Percentiles rank a stretch among this genome's conserved stretches.
phyloP scores from a whole-genome alignment of 2,329 filamentous ascomycete species.

The Karstenula rhodostoma region DNA sequence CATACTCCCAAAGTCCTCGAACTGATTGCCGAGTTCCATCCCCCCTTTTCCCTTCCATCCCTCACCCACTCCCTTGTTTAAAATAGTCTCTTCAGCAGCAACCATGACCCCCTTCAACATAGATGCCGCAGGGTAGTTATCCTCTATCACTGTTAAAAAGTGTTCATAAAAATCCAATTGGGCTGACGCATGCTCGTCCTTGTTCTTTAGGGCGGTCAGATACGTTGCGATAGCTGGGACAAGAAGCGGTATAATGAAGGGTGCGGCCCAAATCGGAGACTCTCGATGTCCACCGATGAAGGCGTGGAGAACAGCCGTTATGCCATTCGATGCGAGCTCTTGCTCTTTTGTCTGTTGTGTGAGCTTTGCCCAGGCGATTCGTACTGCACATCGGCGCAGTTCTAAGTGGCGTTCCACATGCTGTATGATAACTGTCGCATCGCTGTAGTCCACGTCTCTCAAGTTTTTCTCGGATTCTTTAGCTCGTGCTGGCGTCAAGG shows the following conservation, averaged over 20 bases:
- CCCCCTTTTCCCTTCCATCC: background rate
- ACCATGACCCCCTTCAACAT: conserved; percentile 16
- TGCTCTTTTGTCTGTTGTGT: conserved; percentile 7
- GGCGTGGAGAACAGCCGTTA: conserved; percentile 7
- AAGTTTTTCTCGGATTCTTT: background rate
- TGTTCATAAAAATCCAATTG: conserved; percentile 14
- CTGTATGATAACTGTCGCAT: conserved; percentile 6
- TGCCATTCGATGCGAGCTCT: conserved; percentile 12
- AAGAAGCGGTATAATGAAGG: conserved; percentile 17
- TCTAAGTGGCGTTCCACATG: conserved; percentile 15
- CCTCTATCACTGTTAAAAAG: conserved; percentile 14
- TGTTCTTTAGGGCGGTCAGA: background rate
- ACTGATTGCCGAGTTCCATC: background rate
- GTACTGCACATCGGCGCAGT: conserved; percentile 19
- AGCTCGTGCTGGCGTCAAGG: conserved; percentile 3
- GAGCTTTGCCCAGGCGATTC: conserved; percentile 12
- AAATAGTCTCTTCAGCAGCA: conserved; percentile 11
- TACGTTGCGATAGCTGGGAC: conserved; percentile 22
- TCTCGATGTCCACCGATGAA: conserved; percentile 4
- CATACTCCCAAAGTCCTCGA: background rate
- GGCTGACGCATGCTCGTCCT: background rate
- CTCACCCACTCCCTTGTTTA: background rate
- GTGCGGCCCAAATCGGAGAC: conserved; percentile 9
- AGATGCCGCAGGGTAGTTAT: conserved; percentile 21
- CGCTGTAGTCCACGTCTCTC: background rate